These are phyloP conservation scores for Boletus insuetus DNA, from an alignment of 768 basidiomycete species.

Conservation along the genomic window DNA sequence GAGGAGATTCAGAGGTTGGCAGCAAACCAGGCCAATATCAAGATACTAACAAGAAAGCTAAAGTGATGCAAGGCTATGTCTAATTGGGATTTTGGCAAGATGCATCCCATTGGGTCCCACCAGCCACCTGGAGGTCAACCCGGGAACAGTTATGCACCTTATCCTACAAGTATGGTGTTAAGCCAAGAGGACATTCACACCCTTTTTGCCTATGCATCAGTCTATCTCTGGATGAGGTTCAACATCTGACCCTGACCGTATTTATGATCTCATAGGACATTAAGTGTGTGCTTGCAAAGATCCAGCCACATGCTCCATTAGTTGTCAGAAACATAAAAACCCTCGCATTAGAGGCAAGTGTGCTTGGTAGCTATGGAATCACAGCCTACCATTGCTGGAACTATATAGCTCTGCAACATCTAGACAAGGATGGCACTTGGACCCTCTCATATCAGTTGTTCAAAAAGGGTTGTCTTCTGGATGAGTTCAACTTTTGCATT, in stretches of 20 bases:
- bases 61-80: neutral
- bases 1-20: neutral
- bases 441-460: slow-evolving; percentile 4
- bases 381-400: slow-evolving; percentile 10
- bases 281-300: too few species aligned
- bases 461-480: neutral
- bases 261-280: too few species aligned
- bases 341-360: rapidly evolving
- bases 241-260: too few species aligned
- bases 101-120: neutral
- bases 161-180: too few species aligned
- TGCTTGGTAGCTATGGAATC: neutral
- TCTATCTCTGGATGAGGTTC: too few species aligned
- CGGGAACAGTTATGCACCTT: too few species aligned
- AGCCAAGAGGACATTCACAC: too few species aligned
- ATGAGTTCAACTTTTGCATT: slow-evolving; percentile 11
- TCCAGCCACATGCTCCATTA: too few species aligned
- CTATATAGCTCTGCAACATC: neutral
- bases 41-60: neutral
- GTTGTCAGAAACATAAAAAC: too few species aligned
- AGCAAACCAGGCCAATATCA: slow-evolving; percentile 5
- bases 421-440: neutral
- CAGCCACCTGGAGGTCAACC: neutral
- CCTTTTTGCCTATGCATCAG: too few species aligned
- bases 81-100: neutral